Percentiles rank a stretch among this genome's conserved stretches.
These are phyloP conservation scores for Tremella mesenterica DNA, from an alignment of 768 basidiomycete species.

Conservation along the genomic window DNA sequence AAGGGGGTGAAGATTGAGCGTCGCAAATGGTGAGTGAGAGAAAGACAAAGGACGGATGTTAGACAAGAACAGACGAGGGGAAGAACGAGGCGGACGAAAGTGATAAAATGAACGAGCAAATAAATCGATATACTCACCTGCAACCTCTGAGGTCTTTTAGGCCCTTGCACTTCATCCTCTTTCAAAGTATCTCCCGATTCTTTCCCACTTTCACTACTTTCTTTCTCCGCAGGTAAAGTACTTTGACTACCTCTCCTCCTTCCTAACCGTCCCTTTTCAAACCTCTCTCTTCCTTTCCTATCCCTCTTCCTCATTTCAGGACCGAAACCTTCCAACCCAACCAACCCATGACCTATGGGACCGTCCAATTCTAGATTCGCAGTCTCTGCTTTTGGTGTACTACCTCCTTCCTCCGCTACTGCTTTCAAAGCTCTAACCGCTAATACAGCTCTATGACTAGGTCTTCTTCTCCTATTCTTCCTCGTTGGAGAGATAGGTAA, in stretches of 20 bases:
- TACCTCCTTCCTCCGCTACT: conserved; percentile 15
- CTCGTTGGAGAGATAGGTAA: not conserved
- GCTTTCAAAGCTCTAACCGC: conserved; percentile 36
- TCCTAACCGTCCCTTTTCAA: conserved; percentile 3
- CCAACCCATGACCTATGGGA: not conserved
- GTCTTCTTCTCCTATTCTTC: conserved; percentile 22
- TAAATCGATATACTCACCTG: conserved; percentile 17
- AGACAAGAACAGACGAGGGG: too few relatives aligned
- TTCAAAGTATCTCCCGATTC: conserved; percentile 27
- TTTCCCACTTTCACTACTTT: conserved; percentile 19
- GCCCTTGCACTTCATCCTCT: conserved; percentile 12
- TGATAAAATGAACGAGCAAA: too few relatives aligned
- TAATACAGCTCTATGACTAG: conserved; percentile 19
- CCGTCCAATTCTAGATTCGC: not conserved
- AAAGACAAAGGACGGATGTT: too few relatives aligned
- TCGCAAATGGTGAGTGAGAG: too few relatives aligned
- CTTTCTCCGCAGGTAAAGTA: conserved; percentile 7
- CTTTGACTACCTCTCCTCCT: not conserved
- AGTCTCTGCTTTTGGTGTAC: conserved; percentile 18
- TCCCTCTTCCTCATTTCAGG: not conserved
- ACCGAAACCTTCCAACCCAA: not conserved
- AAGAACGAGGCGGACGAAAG: too few relatives aligned
- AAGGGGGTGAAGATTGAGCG: too few relatives aligned
- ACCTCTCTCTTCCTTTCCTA: not conserved
- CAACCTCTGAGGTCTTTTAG: conserved; percentile 2